These are phyloP conservation scores for Aristolochia contorta DNA, from an alignment of 164 flowering plant genomes.

Conservation along the genomic window DNA sequence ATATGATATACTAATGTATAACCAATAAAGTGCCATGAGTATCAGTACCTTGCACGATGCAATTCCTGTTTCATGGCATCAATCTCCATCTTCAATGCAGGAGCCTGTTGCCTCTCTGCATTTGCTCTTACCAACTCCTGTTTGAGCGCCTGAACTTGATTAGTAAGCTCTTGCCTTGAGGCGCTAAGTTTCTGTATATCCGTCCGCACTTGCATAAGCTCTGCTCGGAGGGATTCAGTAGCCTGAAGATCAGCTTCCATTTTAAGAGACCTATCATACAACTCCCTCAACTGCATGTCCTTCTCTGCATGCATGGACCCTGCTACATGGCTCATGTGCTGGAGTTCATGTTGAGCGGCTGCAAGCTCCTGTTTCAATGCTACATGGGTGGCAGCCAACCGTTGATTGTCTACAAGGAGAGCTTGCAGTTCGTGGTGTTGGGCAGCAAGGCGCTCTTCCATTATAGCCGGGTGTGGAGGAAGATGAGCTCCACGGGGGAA, in stretches of 20 bases:
- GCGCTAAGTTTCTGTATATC: constrained; percentile 66
- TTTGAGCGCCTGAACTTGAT: constrained; percentile 54
- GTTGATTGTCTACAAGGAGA: constrained; percentile 68
- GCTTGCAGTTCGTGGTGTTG: constrained; percentile 80
- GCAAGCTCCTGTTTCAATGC: constrained; percentile 88
- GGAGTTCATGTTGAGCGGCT: constrained; percentile 60
- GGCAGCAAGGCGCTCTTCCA: constrained; percentile 68
- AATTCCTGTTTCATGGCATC: constrained; percentile 68
- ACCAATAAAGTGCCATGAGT: neutral
- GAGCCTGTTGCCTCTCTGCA: constrained; percentile 62
- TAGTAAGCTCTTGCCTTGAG: constrained; percentile 54
- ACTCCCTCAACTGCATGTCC: constrained; percentile 65
- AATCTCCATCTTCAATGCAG: constrained; percentile 62
- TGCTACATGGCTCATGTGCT: constrained; percentile 39
- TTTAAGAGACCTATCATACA: constrained; percentile 56
- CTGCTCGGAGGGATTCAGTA: constrained; percentile 62
- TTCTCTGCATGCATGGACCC: constrained; percentile 43
- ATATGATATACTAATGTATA: neutral
- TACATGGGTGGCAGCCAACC: constrained; percentile 90
- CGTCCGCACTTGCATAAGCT: constrained; percentile 50
- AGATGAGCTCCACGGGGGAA: constrained; percentile 24
- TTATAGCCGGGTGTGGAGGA: constrained; percentile 54
- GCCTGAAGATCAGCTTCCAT: constrained; percentile 69
- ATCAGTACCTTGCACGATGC: constrained; percentile 71
- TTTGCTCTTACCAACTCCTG: constrained; percentile 54